Conservation (phyloP, 202 grass and related monocot genomes). For the Bolboschoenoplectus hybrid region DNA sequence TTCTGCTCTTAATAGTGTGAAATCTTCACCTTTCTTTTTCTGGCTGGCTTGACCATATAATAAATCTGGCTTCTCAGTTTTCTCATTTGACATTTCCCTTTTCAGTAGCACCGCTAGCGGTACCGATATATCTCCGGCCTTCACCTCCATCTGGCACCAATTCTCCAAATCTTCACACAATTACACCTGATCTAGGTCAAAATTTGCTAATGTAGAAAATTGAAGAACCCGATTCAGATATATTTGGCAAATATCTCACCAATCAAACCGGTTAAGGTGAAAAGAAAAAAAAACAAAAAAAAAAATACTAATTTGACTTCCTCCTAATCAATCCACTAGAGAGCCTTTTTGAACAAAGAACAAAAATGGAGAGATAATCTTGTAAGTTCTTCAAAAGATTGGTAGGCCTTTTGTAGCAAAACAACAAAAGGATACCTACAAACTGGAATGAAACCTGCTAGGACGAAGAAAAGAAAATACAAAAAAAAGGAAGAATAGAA, state of each 20-base stretch:
- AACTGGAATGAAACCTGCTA: constrained; percentile 18
- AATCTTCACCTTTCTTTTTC: constrained; percentile 97
- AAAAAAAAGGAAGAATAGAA: background rate
- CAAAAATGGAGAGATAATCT: constrained; percentile 14
- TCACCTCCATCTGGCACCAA: constrained; percentile 46
- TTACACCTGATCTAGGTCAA: background rate
- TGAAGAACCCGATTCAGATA: constrained; percentile 1
- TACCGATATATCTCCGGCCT: constrained; percentile 60
- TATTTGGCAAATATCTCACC: constrained; percentile 3
- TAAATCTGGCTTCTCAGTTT: constrained; percentile 85
- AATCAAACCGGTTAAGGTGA: background rate
- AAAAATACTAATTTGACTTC: background rate
- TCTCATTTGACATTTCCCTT: constrained; percentile 84
- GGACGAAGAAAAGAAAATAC: background rate
- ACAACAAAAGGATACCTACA: constrained; percentile 9
- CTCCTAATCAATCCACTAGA: background rate
- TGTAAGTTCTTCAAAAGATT: background rate
- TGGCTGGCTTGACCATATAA: constrained; percentile 74
- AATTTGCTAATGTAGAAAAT: background rate
- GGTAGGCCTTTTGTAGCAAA: constrained; percentile 10
- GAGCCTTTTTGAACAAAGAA: background rate
- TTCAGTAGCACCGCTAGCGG: constrained; percentile 92
- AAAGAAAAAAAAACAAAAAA: background rate
- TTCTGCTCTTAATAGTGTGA: constrained; percentile 60
- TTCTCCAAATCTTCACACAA: constrained; percentile 34